Percentiles rank a stretch among this genome's conserved stretches.
These are phyloP conservation scores for Torulaspora quercuum DNA, from an alignment of 805 yeast genomes.

Conservation along the genomic window DNA sequence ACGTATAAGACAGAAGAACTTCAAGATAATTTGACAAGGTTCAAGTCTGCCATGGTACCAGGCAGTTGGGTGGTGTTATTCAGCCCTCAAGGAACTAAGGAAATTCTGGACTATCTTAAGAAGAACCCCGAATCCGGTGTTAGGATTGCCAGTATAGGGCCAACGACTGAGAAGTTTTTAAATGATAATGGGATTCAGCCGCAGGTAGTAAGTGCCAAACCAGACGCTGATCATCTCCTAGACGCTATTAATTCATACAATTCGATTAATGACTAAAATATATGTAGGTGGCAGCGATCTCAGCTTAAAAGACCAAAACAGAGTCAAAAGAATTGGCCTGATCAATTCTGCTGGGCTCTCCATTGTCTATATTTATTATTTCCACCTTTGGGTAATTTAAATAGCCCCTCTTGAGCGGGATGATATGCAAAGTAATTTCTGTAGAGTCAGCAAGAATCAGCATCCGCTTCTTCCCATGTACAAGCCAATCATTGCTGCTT, in stretches of 20 bases:
- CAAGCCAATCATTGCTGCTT: constrained; percentile 69
- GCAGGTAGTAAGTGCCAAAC: constrained; percentile 63
- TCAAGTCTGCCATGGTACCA: constrained; percentile 17
- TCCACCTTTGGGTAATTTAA: constrained; percentile 61
- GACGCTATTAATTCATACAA: constrained; percentile 31
- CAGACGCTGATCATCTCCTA: constrained; percentile 61
- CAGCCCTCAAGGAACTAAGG: constrained; percentile 83
- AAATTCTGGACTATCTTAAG: constrained; percentile 50
- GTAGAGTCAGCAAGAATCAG: constrained; percentile 41
- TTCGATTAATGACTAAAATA: constrained; percentile 4
- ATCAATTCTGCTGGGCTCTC: constrained; percentile 53
- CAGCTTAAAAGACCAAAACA: constrained; percentile 64
- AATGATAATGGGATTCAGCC: constrained; percentile 51
- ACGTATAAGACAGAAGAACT: constrained; percentile 65
- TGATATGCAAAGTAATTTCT: constrained; percentile 45
- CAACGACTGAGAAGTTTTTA: constrained; percentile 75
- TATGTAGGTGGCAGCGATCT: constrained; percentile 21
- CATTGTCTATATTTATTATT: constrained; percentile 40
- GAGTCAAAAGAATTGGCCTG: constrained; percentile 66
- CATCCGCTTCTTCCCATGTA: constrained; percentile 66
- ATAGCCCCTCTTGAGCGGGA: constrained; percentile 77
- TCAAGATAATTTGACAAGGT: constrained; percentile 44
- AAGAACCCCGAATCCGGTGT: constrained; percentile 17
- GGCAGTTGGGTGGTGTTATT: constrained; percentile 76
- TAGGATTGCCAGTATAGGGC: constrained; percentile 82